Evolutionary conservation across 495 filamentous ascomycete species (phyloP).

Genomic region (Annulohypoxylon moriforme): DNA sequence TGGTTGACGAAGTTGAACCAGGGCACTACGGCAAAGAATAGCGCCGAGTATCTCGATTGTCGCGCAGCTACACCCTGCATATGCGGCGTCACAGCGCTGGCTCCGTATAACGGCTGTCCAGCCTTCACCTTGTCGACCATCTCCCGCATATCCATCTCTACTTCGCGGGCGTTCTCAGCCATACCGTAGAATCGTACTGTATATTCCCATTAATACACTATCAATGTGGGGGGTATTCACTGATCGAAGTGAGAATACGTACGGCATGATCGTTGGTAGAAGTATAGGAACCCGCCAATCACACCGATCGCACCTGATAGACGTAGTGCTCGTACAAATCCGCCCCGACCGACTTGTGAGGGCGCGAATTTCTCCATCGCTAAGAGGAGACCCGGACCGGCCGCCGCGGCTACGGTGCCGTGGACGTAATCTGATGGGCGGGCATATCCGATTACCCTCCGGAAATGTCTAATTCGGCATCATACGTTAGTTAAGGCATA

Average conservation of each 20-base stretch:
- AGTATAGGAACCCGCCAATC: constrained; percentile 78
- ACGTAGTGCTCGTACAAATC: constrained; percentile 85
- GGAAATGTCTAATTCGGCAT: constrained; percentile 76
- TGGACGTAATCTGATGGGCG: constrained; percentile 82
- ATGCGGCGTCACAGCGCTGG: constrained; percentile 78
- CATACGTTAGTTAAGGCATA: not conserved
- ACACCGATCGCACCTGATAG: constrained; percentile 75
- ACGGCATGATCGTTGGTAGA: constrained; percentile 77
- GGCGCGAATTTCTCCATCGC: constrained; percentile 85
- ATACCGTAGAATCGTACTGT: constrained; percentile 93
- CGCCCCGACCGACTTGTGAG: constrained; percentile 80
- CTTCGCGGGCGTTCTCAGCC: constrained; percentile 88
- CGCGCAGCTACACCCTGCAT: constrained; percentile 93
- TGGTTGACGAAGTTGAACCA: constrained; percentile 99
- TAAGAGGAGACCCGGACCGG: constrained; percentile 77
- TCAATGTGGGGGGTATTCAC: not conserved
- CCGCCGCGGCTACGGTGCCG: constrained; percentile 71
- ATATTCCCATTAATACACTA: not conserved
- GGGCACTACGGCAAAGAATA: constrained; percentile 84
- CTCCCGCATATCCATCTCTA: constrained; percentile 96
- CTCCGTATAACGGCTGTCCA: constrained; percentile 91
- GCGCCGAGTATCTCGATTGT: constrained; percentile 88
- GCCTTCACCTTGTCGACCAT: constrained; percentile 96
- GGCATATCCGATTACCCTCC: constrained; percentile 87
- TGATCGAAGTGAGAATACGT: constrained; percentile 45